Base-by-base conservation (phyloP, 202 grass and related monocot species). In the Zoysia matrella region DNA sequence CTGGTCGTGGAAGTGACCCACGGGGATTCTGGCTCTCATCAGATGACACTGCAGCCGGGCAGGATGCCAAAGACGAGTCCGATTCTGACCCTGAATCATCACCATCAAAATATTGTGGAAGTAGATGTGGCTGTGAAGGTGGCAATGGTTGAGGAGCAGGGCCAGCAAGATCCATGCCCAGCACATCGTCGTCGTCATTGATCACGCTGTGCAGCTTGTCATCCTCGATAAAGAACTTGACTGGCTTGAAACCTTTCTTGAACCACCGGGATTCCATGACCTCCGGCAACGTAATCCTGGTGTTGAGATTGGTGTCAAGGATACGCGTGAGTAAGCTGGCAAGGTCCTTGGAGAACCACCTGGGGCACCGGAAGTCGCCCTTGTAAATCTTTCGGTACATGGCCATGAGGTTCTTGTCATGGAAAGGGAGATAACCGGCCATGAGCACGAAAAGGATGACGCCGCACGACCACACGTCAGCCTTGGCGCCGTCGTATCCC, bases 361-460 rank as follows among this genome's bases (percentile, higher is more conserved):
- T 86, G 1, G 94, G 89, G 53, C 94, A 97, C 1, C 94, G 85
- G 79, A 94, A 97, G 40, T 92, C 88, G 1, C 92, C 94, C 47
- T 73, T 90, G 81, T 92, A 94, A 71, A 97, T 92, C 83, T 97
- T 97, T 4, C 84, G 79, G 76, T 97, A 97, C 90, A 97, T 92
- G 60, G 86, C 80, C 90, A 94, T 92, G 47, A 94, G 72, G 72
- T 91, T 97, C 16, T 85, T 76, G 80, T 97, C 92, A 65, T 97
- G 86, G 87, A 97, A 97, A 40, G 94, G 94, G n/a, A 94, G 90
- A 50, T 97, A 92, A 6, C 94, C 94, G 1, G 94, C 94, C 90
- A 92, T 91, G 58, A 97, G 76, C 43, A 92, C 86, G 62, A 97
- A 97, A 49, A 97, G 87, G 76, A 97, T 92, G 72, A 97, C 88